These are phyloP conservation scores for Pisolithus sp. DNA, from an alignment of 768 basidiomycete genomes.

Conservation along the genomic window DNA sequence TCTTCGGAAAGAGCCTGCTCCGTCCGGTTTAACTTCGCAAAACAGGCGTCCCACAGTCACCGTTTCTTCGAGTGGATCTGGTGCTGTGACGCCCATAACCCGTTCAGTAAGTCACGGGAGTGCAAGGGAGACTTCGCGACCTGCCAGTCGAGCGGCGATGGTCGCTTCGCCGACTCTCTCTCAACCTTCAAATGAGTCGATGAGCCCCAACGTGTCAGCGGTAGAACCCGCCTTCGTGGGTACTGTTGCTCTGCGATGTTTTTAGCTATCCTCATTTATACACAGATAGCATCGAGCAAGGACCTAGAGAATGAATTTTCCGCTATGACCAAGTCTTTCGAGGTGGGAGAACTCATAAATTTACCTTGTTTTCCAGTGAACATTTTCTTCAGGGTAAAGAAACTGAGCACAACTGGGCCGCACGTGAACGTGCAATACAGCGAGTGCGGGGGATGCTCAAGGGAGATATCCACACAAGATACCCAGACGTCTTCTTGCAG, in stretches of 20 bases:
- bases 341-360: constrained; percentile 39
- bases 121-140: constrained; percentile 45
- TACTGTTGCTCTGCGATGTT: constrained; percentile 1
- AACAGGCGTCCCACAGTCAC: constrained; percentile 43
- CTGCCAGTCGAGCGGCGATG: constrained; percentile 53
- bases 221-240: constrained; percentile 68
- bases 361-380: constrained; percentile 1
- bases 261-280: constrained; percentile 1
- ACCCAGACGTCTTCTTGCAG: constrained; percentile 64
- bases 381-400: constrained; percentile 73
- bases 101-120: constrained; percentile 46
- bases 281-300: constrained; percentile 72
- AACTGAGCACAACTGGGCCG: constrained; percentile 92
- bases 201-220: constrained; percentile 25
- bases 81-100: constrained; percentile 28
- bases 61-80: constrained; percentile 18
- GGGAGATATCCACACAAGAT: constrained; percentile 74
- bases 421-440: constrained; percentile 69
- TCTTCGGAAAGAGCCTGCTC: constrained; percentile 54
- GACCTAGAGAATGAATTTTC: constrained; percentile 86
- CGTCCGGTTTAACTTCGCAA: constrained; percentile 63
- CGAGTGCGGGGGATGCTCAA: constrained; percentile 86
- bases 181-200: constrained; percentile 36
- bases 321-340: constrained; percentile 72
- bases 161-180: constrained; percentile 37